Evolutionary conservation across 1,139 yeast species (phyloP), one percentile per base, ranked within the genome.

Genomic region (Candida dubliniensis): DNA sequence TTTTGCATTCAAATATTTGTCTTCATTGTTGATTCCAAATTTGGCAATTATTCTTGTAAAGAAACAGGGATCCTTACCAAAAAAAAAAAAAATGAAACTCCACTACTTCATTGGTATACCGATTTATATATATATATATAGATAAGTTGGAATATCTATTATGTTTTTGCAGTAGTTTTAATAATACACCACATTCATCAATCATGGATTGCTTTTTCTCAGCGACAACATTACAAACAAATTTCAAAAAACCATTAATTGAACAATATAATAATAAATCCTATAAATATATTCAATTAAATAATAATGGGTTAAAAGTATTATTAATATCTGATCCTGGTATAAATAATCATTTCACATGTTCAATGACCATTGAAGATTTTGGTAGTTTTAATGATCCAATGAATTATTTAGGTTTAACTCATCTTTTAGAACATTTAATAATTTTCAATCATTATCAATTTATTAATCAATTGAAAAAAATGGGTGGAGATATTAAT

Each of bases 341-440:
- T 18, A 4, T 74, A 0, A 71, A 68, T 13, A 69, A 68, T 8
- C 43, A 65, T 0, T 77, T 78, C 1, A 67, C 84, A 1, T 52
- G 61, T 12, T 57, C 74, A 0, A 43, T 84, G 3, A 68, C 84
- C 14, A 80, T 84, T 0, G 78, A 79, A 0, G 57, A 82, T 0
- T 29, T 29, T 2, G 93, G 93, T 1, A 81, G 89, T 1, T 77
- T 77, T 54, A 69, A 76, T 42, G 91, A 86, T 52, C 84, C 87
- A 1, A 66, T 63, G 3, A 65, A 67, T 1, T 43, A 74, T 0
- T 75, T 76, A 0, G 93, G 93, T 0, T 52, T 85, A 32, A 91
- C 93, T 0, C 95, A 86, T 63, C 67, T 85, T 36, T 83, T 89
- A 57, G 93, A 86, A 49, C 93, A 86, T 59, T 71, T 81, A 75